Evolutionary conservation across 306 rosid species (phyloP), one percentile per base, ranked within the genome.

Genomic region (apple (Malus domestica)): DNA sequence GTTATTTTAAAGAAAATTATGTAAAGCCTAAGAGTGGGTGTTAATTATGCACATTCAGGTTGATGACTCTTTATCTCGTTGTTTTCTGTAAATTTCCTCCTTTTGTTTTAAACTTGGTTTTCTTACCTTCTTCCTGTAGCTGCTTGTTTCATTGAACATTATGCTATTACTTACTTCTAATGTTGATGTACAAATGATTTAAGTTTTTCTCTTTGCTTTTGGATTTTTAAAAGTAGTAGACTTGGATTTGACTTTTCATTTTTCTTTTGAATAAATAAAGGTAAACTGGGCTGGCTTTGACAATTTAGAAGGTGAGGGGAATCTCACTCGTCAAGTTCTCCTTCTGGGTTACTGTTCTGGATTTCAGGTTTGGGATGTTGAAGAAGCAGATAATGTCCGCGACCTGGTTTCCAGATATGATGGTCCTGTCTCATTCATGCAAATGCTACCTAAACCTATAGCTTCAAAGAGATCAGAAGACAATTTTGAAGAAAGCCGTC

Each of bases 311-410:
- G 73, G 84, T n/a, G 90, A 85, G 78, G 90, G 88, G 68, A 87
- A 74, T 54, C 68, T 75, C 78, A 65, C 62, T 79, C 90, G 87
- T 46, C 88, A 81, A 84, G 98, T 90, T 68, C 97, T 96, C 54
- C 90, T 96, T 79, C 87, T 96, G 75, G 98, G 98, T 49, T 92
- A 86, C 78, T 89, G 80, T 55, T 92, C 93, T 59, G 99, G 99
- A 75, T 96, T 95, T 88, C 98, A 93, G 81, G 93, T 96, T 82
- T 96, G 98, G 99, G 96, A 89, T 85, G 98, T 96, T 51, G 97
- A 96, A 85, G 97, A 96, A 84, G 94, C 98, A 35, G 83, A 88
- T 60, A 90, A 90, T 84, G 91, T 96, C 54, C 89, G 86, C 6
- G 98, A 88, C 80, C 79, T 93, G 16, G 93, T 92, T 80, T 96